Conservation (phyloP, 2,329 filamentous ascomycete species). For the Hypoxylon rubiginosum region DNA sequence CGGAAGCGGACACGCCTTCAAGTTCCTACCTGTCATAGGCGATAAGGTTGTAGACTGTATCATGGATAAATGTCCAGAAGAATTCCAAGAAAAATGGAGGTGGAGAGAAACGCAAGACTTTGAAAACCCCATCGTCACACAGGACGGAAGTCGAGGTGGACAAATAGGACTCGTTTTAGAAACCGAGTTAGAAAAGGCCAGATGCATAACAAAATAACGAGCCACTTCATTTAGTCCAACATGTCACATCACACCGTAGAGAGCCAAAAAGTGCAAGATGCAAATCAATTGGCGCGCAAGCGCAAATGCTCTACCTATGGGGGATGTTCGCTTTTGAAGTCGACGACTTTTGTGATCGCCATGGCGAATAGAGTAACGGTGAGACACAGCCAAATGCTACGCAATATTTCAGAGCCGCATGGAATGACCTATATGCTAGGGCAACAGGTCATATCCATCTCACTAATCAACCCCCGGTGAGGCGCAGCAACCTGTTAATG, state of each 20-base stretch:
- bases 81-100: conserved; percentile 70
- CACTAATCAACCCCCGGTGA: conserved; percentile 9
- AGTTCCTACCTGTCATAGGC: conserved; percentile 76
- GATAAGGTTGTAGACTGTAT: conserved; percentile 72
- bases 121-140: conserved; percentile 59
- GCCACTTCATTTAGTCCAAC: neutral
- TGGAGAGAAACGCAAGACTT: conserved; percentile 71
- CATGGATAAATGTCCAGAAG: conserved; percentile 58
- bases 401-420: conserved; percentile 13
- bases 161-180: conserved; percentile 60
- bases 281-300: conserved; percentile 4
- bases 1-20: conserved; percentile 76
- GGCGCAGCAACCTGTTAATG: neutral
- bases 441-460: conserved; percentile 24
- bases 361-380: conserved; percentile 20
- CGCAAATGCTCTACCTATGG: conserved; percentile 39
- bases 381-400: conserved; percentile 24
- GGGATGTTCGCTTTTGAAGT: conserved; percentile 18
- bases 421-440: conserved; percentile 18
- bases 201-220: neutral
- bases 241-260: conserved; percentile 49
- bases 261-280: conserved; percentile 30
- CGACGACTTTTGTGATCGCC: conserved; percentile 9
- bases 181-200: conserved; percentile 45
- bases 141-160: conserved; percentile 68